phyloP scores from a whole-genome alignment of 371 early-diverging fungal species.

The Circinella minor region DNA sequence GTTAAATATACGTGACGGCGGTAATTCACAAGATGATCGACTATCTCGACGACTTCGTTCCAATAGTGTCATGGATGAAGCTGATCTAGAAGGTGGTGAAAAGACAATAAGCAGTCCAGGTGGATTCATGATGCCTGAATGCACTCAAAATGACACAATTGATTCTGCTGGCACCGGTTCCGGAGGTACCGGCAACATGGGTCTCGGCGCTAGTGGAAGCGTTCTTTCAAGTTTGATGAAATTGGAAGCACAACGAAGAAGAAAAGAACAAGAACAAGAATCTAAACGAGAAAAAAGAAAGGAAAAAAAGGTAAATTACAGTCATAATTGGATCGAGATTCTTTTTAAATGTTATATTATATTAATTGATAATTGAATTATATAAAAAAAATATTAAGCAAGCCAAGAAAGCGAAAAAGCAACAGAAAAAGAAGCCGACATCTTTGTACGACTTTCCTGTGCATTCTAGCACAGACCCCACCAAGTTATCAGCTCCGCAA shows the following conservation, averaged over 20 bases:
- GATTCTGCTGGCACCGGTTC: constrained; percentile 10
- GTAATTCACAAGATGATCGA: constrained; percentile 8
- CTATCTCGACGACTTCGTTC: constrained; percentile 15
- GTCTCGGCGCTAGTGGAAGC: constrained; percentile 27
- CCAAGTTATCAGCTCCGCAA: not conserved
- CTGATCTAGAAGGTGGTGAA: constrained; percentile 18
- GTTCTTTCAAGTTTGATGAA: constrained; percentile 48
- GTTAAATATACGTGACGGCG: constrained; percentile 27
- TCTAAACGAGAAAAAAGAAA: constrained; percentile 16
- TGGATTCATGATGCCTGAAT: not conserved
- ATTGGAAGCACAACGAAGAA: constrained; percentile 38
- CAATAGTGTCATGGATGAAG: constrained; percentile 20
- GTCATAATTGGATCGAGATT: no score
- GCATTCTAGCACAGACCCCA: constrained; percentile 18
- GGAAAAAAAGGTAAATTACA: constrained; percentile 11
- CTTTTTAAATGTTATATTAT: constrained; percentile 3
- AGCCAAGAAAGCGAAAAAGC: constrained; percentile 19
- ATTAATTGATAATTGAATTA: not conserved
- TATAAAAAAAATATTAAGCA: constrained; percentile 6
- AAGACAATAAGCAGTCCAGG: not conserved
- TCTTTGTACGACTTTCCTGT: constrained; percentile 35
- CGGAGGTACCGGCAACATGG: constrained; percentile 2
- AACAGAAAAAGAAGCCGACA: constrained; percentile 29
- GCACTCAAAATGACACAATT: not conserved
- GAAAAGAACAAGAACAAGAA: constrained; percentile 13